A percentile compares a stretch with the other conserved stretches of the same genome.
phyloP scores from a whole-genome alignment of 129 eudicot genomes.

The Gnaphalium uliginosum region DNA sequence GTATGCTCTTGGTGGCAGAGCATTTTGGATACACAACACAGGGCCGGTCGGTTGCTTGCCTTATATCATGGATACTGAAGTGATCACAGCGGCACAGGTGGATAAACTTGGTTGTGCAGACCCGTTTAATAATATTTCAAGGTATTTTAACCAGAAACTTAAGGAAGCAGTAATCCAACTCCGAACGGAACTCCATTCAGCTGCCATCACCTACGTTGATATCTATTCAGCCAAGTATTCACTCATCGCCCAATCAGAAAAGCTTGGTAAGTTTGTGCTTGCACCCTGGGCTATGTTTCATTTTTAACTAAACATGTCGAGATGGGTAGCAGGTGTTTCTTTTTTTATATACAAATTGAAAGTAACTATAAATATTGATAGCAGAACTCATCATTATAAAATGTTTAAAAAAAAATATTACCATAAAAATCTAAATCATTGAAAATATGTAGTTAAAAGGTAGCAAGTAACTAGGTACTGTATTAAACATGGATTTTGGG shows the following conservation, averaged over 20 bases:
- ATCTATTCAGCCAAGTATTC: conserved; percentile 65
- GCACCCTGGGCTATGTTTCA: background rate
- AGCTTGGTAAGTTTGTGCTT: conserved; percentile 47
- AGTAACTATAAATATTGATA: background rate
- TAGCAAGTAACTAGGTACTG: too few relatives aligned
- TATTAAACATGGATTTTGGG: too few relatives aligned
- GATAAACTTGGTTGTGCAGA: conserved; percentile 67
- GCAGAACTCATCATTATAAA: background rate
- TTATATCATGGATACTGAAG: conserved; percentile 54
- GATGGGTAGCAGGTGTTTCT: background rate
- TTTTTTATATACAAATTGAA: too few relatives aligned
- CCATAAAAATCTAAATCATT: too few relatives aligned
- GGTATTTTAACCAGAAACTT: conserved; percentile 52
- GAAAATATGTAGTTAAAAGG: background rate
- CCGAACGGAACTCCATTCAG: conserved; percentile 58
- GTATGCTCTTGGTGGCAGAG: conserved; percentile 67
- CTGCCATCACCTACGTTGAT: conserved; percentile 76
- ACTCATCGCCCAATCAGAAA: conserved; percentile 57
- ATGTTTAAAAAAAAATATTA: background rate
- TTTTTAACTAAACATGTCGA: background rate
- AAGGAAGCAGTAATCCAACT: conserved; percentile 51
- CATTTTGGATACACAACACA: conserved; percentile 85
- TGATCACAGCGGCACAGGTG: conserved; percentile 50
- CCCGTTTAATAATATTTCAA: conserved; percentile 62
- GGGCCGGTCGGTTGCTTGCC: conserved; percentile 88